Conservation (phyloP, 768 basidiomycete species). For the Termitomyces sp. region DNA sequence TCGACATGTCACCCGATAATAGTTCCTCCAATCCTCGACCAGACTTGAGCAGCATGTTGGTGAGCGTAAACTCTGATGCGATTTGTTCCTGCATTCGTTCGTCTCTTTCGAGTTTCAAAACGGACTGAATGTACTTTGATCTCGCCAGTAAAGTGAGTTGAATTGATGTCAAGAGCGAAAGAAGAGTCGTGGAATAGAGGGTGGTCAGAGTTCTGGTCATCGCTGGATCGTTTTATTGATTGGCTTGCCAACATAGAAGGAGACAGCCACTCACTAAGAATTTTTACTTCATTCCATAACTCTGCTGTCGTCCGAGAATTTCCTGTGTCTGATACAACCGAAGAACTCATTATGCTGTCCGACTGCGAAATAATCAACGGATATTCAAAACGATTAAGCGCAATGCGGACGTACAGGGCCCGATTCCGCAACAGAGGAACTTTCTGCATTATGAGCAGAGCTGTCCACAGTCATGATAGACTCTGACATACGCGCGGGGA, state of each 20-base stretch:
- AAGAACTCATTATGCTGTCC: conserved; percentile 27
- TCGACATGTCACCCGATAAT: conserved; percentile 15
- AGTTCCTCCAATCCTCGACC: conserved; percentile 19
- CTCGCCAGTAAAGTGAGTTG: conserved; percentile 86
- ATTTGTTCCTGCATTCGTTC: conserved; percentile 45
- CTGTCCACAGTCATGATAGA: conserved; percentile 26
- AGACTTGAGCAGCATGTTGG: conserved; percentile 29
- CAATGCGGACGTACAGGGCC: conserved; percentile 7
- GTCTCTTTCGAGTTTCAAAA: conserved; percentile 55
- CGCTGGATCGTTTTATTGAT: conserved; percentile 38
- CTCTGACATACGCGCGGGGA: conserved; percentile 27
- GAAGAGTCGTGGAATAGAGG: conserved; percentile 79
- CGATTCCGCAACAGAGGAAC: conserved; percentile 15
- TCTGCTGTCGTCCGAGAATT: conserved; percentile 63
- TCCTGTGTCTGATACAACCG: conserved; percentile 21
- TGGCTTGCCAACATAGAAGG: neutral
- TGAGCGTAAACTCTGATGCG: conserved; percentile 33
- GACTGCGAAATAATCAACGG: conserved; percentile 17
- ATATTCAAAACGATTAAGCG: neutral
- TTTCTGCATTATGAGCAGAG: conserved; percentile 25
- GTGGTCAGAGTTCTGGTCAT: conserved; percentile 85
- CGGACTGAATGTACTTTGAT: conserved; percentile 68
- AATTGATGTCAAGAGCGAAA: conserved; percentile 80
- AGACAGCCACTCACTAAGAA: conserved; percentile 54
- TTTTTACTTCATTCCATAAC: conserved; percentile 91